These are phyloP conservation scores for Ramaria sp. DNA, from an alignment of 768 basidiomycete genomes.

Conservation along the genomic window DNA sequence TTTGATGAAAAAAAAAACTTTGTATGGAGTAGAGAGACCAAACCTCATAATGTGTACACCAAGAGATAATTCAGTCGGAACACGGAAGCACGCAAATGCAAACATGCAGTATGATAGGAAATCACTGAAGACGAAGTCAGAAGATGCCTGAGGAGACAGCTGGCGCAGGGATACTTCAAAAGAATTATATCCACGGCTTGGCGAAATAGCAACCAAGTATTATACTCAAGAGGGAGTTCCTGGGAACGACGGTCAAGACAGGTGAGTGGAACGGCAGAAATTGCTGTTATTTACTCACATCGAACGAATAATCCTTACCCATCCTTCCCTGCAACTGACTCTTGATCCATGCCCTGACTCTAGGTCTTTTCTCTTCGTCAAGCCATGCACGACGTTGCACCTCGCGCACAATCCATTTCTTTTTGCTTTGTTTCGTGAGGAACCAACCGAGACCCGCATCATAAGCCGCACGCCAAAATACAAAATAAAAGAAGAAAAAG, in stretches of 20 bases:
- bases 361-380: conserved; percentile 55
- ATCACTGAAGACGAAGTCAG: conserved; percentile 43
- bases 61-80: conserved; percentile 66
- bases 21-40: conserved; percentile 11
- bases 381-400: conserved; percentile 80
- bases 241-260: conserved; percentile 24
- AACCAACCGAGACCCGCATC: conserved; percentile 92
- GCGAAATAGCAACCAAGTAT: conserved; percentile 92
- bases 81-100: conserved; percentile 84
- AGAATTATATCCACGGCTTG: conserved; percentile 95
- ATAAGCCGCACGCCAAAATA: conserved; percentile 87
- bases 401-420: conserved; percentile 82
- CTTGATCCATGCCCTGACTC: conserved; percentile 71
- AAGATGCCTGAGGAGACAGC: conserved; percentile 6
- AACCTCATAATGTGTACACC: conserved; percentile 71
- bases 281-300: conserved; percentile 39
- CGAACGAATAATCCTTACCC: conserved; percentile 89
- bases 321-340: conserved; percentile 84
- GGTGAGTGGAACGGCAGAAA: neutral
- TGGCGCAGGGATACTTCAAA: conserved; percentile 58
- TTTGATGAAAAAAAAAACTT: neutral
- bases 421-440: conserved; percentile 90
- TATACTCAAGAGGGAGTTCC: conserved; percentile 89
- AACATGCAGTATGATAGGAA: conserved; percentile 94
- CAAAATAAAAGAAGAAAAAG: conserved; percentile 86